phyloP scores from a whole-genome alignment of 2,329 filamentous ascomycete species.

The Catunica adiposa region DNA sequence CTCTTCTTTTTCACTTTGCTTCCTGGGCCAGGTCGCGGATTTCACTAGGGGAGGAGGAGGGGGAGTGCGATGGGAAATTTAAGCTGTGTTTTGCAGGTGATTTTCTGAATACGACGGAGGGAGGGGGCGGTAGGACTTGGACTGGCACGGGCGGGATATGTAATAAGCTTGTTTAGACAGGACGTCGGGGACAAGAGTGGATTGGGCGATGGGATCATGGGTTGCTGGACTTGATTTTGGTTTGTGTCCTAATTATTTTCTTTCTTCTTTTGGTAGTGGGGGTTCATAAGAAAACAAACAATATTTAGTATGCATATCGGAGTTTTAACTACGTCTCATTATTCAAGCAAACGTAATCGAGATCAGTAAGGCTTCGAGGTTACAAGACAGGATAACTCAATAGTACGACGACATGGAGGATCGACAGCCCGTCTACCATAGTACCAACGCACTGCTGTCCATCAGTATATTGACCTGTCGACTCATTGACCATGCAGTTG shows the following conservation, averaged over 20 bases:
- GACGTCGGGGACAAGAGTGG: not conserved
- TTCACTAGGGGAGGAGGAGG: not conserved
- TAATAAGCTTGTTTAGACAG: slow-evolving; percentile 1
- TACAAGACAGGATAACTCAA: not conserved
- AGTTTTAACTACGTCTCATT: not conserved
- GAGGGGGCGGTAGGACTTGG: not conserved
- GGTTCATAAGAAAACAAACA: not conserved
- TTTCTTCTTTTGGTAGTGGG: no score
- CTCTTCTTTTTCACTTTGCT: not conserved
- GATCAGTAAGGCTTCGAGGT: not conserved
- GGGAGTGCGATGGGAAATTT: not conserved
- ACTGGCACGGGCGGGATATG: not conserved
- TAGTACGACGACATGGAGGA: not conserved
- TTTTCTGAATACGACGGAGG: no score
- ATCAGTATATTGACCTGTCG: not conserved
- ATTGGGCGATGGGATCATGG: not conserved
- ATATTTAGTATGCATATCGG: not conserved
- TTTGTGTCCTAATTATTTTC: no score
- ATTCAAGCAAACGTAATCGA: not conserved
- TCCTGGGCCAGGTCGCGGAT: not conserved
- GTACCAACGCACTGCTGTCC: not conserved
- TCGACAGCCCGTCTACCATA: not conserved
- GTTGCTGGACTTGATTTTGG: not conserved
- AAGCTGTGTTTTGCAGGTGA: not conserved
- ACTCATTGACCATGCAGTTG: no score